These are phyloP conservation scores for Tuber magnatum DNA, from an alignment of 495 filamentous ascomycete genomes.

Conservation along the genomic window DNA sequence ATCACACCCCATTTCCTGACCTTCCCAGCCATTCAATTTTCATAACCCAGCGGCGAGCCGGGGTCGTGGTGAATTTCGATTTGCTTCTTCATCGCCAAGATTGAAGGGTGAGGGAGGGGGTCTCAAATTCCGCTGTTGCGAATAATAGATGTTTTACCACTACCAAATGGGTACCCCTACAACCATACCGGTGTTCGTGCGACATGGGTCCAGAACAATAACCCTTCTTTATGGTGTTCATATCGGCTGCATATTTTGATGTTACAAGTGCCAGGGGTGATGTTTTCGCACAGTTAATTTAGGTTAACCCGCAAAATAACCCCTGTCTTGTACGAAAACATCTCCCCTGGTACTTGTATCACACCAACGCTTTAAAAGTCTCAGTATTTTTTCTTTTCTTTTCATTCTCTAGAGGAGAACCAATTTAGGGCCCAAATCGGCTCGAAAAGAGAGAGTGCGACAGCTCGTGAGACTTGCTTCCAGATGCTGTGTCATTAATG, in stretches of 20 bases:
- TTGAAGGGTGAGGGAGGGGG: neutral
- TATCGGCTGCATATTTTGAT: neutral
- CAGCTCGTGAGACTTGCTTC: constrained; percentile 30
- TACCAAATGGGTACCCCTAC: constrained; percentile 19
- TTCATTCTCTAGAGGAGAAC: constrained; percentile 5
- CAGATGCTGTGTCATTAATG: neutral
- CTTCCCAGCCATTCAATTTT: constrained; percentile 13
- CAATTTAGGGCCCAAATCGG: constrained; percentile 8
- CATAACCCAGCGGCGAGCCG: constrained; percentile 18
- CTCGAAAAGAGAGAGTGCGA: constrained; percentile 11
- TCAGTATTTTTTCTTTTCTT: neutral
- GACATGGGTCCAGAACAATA: neutral
- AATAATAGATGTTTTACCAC: constrained; percentile 18
- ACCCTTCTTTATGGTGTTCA: neutral
- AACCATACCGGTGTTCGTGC: neutral
- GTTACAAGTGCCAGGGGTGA: no score
- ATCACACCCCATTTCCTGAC: constrained; percentile 6
- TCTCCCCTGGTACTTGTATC: no score
- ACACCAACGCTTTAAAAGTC: neutral
- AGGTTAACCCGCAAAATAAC: no score
- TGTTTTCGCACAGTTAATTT: no score
- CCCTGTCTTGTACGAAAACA: no score
- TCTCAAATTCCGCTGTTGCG: constrained; percentile 19
- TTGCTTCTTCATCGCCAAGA: constrained; percentile 15
- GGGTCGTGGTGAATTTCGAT: constrained; percentile 33